Conservation (phyloP, 129 eudicot genomes). For the Centrapalus pauciflorus region DNA sequence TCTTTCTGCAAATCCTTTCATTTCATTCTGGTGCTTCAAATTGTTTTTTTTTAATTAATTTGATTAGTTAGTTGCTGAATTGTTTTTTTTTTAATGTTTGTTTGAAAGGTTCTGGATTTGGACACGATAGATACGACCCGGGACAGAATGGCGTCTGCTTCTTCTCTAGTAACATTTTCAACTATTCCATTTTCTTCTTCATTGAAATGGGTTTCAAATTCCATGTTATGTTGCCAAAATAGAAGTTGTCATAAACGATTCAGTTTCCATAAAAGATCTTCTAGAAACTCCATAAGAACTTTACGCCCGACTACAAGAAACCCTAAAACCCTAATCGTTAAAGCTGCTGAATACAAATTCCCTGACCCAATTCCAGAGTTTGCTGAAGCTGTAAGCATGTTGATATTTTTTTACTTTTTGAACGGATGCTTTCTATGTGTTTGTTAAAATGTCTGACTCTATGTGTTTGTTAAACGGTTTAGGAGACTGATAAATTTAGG, state of each 20-base stretch:
- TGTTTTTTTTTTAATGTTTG: no score
- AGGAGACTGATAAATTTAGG: slow-evolving; percentile 76
- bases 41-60: no score
- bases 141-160: slow-evolving; percentile 29
- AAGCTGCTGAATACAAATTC: slow-evolving; percentile 84
- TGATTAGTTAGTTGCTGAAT: no score
- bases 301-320: slow-evolving; percentile 25
- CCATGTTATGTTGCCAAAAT: slow-evolving; percentile 9
- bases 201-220: slow-evolving; percentile 21
- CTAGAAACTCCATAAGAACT: slow-evolving; percentile 21
- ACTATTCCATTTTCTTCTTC: slow-evolving; percentile 27
- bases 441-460: slow-evolving; percentile 16
- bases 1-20: no score
- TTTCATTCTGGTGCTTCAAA: no score
- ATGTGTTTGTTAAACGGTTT: not conserved
- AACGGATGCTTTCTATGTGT: slow-evolving; percentile 5
- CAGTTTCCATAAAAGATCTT: slow-evolving; percentile 9
- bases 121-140: slow-evolving; percentile 17
- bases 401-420: not conserved
- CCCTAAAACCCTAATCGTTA: slow-evolving; percentile 48
- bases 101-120: slow-evolving; percentile 5
- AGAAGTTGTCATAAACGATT: not conserved
- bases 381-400: slow-evolving; percentile 58
- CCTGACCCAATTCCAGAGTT: slow-evolving; percentile 99
- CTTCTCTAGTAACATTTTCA: slow-evolving; percentile 21